Base-by-base conservation (phyloP, 1,284 basidiomycete species). In the Volvariella volvacea region DNA sequence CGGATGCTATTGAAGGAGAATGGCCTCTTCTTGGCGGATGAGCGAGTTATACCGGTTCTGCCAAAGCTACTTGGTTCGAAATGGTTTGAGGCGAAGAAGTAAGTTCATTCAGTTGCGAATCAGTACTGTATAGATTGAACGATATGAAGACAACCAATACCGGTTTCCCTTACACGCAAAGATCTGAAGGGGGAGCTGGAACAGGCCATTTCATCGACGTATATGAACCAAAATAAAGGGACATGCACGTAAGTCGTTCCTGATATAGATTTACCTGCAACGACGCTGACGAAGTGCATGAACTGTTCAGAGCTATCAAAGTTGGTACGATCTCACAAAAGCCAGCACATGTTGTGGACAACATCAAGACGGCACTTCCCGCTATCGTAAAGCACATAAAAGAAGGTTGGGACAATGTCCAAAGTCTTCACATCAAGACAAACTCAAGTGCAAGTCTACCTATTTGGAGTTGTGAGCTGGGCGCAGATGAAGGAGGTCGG, bases 1-100 rank as follows among this genome's bases (percentile, higher is more conserved):
- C 69, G 94, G 38, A 71, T 88, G 60, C 66, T 99, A 28, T 67
- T 95, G 54, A 85, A 87, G 58, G 92, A 95, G 60, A 88, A 96
- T 55, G 92, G 85, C 4, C 58, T 98, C 50, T 99, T 98, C 68
- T 73, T 99, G 28, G 92, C 91, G 16, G 95, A 99, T 65, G 89
- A 95, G 52, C 74, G 93, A 31, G 77, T 99, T 31, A 71, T 96
- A 19, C 83, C 88, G n/a, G 66, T 92, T 45, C 74, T 98, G 49
- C 95, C 95, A 2, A 82, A 80, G 48, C 64, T 97, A 39, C 73
- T 98, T 3, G 96, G 95, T 17, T 86, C 81, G 49, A 88, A 87
- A 55, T 98, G 92, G 74, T 93, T 97, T 55, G 78, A 90, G 17
- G 89, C 92, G 1, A 97, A 97, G 67, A 99, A 98, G 91, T 92